Evolutionary conservation across 2,329 filamentous ascomycete species (phyloP), one percentile per base, ranked within the genome.

Genomic region (Aspergillus chevalieri): DNA sequence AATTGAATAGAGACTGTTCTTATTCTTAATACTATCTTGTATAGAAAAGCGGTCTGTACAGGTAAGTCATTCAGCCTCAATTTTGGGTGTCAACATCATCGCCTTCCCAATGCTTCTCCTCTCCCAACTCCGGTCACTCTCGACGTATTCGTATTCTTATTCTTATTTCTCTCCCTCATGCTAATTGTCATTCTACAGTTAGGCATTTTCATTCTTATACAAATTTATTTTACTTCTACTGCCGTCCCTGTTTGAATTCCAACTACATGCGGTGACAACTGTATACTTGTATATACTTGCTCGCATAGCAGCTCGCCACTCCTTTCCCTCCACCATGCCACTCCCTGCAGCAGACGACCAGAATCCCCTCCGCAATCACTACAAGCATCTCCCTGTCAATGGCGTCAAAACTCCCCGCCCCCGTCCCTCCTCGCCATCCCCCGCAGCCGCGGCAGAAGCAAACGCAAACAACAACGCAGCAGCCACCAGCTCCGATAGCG

Each of bases 401-500:
- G 17, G 6, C 6, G 34, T 17, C 34, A 10, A 15, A 38, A 15
- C 34, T 8, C 34, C n/a, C n/a, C 34, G 34, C 14, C 34, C n/a
- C n/a, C 5, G 6, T n/a, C n/a, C 34, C 3, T 19, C 34, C n/a
- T 38, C 34, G 34, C 17, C 14, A 4, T 8, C 6, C 12, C 34
- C 34, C 34, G 34, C 33, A 7, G 33, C 12, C 15, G 36, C 41
- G 10, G 15, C 43, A n/a, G 5, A n/a, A 15, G n/a, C 36, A 9
- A 9, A n/a, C 14, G 14, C 43, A 6, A 15, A n/a, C 17, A 15
- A 14, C 15, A 9, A 14, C n/a, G n/a, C 34, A 38, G 17, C 34
- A 19, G 59, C 58, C 12, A 64, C 62, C 1, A 65, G 63, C 53
- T 65, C 64, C 47, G 65, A 68, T 33, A 66, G 62, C 54, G 65